phyloP scores from a whole-genome alignment of 495 filamentous ascomycete species.

The Talaromyces wortmannii region DNA sequence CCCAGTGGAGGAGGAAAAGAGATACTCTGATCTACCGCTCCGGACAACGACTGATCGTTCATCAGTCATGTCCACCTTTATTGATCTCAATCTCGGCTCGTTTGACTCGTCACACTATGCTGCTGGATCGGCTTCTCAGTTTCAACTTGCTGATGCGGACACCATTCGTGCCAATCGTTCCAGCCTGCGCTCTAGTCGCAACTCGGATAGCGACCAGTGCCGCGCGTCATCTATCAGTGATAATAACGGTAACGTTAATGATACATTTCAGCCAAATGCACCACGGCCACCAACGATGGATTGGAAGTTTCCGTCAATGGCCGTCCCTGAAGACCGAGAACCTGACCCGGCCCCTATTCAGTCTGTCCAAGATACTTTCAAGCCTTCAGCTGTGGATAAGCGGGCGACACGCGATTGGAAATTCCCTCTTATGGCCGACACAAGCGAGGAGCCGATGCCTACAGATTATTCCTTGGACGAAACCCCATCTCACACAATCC shows the following conservation, averaged over 20 bases:
- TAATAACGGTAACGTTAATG: slow-evolving; percentile 17
- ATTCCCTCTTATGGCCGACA: slow-evolving; percentile 34
- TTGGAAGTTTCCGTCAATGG: slow-evolving; percentile 40
- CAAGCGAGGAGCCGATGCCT: neutral
- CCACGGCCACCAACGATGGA: slow-evolving; percentile 43
- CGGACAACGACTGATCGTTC: slow-evolving; percentile 41
- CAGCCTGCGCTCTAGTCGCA: slow-evolving; percentile 27
- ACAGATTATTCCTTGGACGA: slow-evolving; percentile 9
- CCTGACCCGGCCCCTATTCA: slow-evolving; percentile 9
- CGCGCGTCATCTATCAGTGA: slow-evolving; percentile 18
- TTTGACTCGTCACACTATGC: slow-evolving; percentile 43
- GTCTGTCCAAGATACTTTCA: slow-evolving; percentile 5
- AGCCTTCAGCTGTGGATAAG: slow-evolving; percentile 20
- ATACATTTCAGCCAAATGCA: slow-evolving; percentile 27
- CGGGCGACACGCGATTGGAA: slow-evolving; percentile 39
- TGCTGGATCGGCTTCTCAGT: slow-evolving; percentile 35
- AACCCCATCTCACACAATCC: slow-evolving; percentile 29
- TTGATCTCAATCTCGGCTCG: slow-evolving; percentile 40
- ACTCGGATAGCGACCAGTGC: slow-evolving; percentile 28
- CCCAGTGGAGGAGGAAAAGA: slow-evolving; percentile 24
- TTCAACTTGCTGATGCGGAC: slow-evolving; percentile 42
- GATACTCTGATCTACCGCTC: slow-evolving; percentile 40
- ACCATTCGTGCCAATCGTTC: slow-evolving; percentile 44
- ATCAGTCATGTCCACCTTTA: slow-evolving; percentile 40
- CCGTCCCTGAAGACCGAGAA: slow-evolving; percentile 16